Conservation (phyloP, 1,284 basidiomycete species). For the Ceratobasidium sp. region DNA sequence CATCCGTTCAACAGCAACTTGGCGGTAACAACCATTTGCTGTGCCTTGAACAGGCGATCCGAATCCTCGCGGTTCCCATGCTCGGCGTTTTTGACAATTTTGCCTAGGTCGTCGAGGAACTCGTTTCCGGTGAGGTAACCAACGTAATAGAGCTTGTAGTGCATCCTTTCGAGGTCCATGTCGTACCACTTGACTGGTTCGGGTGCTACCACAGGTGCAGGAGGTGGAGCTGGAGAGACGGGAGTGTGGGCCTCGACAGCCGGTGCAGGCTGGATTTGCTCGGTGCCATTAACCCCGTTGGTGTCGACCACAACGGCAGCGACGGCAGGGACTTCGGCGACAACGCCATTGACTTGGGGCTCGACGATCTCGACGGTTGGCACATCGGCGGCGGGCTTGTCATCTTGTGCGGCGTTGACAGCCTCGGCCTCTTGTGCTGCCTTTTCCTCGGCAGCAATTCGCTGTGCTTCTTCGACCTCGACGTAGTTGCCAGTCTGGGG, state of each 20-base stretch:
- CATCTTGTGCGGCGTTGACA: neutral
- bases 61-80: constrained; percentile 68
- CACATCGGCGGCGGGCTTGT: neutral
- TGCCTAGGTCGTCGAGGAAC: constrained; percentile 86
- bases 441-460: constrained; percentile 24
- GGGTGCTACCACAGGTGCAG: constrained; percentile 40
- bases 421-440: neutral
- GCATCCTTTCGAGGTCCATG: constrained; percentile 92
- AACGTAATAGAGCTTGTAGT: constrained; percentile 82
- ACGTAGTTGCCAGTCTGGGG: constrained; percentile 46
- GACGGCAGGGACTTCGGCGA: neutral
- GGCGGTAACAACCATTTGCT: constrained; percentile 88
- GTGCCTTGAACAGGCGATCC: constrained; percentile 81
- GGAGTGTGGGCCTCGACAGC: constrained; percentile 44
- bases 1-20: constrained; percentile 89
- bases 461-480: constrained; percentile 4
- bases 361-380: constrained; percentile 4
- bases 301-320: constrained; percentile 20
- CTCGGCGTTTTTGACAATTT: constrained; percentile 89
- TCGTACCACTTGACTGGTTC: constrained; percentile 60
- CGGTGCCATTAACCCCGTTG: constrained; percentile 46
- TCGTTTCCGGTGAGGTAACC: constrained; percentile 87
- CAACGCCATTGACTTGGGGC: neutral
- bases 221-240: constrained; percentile 52
- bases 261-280: constrained; percentile 6